Evolutionary conservation across 2,329 filamentous ascomycete species (phyloP), one percentile per base, ranked within the genome.

Genomic region (Sclerotinia glacialis): DNA sequence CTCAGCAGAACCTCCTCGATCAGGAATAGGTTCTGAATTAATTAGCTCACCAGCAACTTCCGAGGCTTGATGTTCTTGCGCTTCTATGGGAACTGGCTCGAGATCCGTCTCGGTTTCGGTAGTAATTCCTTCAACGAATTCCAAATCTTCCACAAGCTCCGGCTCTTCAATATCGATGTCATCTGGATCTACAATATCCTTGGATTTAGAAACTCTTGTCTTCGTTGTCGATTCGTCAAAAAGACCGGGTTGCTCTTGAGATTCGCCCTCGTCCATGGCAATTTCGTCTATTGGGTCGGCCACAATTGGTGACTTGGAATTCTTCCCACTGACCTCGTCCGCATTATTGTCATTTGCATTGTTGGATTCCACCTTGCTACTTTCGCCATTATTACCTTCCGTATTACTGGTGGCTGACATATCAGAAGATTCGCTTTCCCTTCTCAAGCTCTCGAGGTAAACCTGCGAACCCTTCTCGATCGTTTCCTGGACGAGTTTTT

Each of bases 131-230:
- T 58, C 54, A n/a, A 16, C 34, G 5, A 4, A 18, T 12, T 61
- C 55, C 7, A 16, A 68, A 11, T 76, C 75, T 34, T 73, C 69
- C 23, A 64, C 66, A 28, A 74, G 54, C 26, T 73, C 74, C 7
- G 75, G 74, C 60, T 71, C 71, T 28, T 75, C 74, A 21, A 76
- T 66, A 64, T 76, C 68, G 40, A 76, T 74, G 44, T 76, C 74
- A 37, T 79, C 77, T 5, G 78, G 78, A 62, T 78, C 72, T 7
- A 72, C 60, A 12, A 71, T 61, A 18, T 68, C 70, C 52, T 67
- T 65, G 4, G 56, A 23, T 31, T 62, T 49, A 21, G 67, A 64
- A 53, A 23, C 23, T 31, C 69, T 71, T 23, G 69, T 68, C 34
- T 50, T 52, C 40, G 67, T 68, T n/a, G 66, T 23, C 11, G 67